phyloP scores from a whole-genome alignment of 768 basidiomycete species.

The Butyriboletus loyo region DNA sequence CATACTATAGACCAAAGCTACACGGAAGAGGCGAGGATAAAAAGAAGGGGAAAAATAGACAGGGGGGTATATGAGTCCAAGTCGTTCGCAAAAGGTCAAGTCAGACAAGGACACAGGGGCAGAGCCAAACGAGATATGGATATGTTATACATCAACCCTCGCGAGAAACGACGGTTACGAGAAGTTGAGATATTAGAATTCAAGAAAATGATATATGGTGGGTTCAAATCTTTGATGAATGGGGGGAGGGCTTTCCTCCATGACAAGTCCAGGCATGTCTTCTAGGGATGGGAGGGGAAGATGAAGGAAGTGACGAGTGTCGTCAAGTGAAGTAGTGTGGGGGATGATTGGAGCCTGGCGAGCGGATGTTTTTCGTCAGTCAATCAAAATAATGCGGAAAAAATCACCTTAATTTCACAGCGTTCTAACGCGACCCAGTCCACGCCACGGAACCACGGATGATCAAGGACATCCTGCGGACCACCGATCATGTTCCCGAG shows the following conservation, averaged over 20 bases:
- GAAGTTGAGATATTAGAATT: constrained; percentile 52
- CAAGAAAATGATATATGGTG: constrained; percentile 67
- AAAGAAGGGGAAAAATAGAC: neutral
- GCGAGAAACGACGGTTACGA: constrained; percentile 7
- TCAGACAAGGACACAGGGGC: constrained; percentile 4
- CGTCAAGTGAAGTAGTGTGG: constrained; percentile 72
- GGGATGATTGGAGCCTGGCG: constrained; percentile 83
- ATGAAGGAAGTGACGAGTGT: constrained; percentile 83
- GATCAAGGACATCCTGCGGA: constrained; percentile 84
- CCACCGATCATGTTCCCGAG: constrained; percentile 93
- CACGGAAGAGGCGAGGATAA: constrained; percentile 13
- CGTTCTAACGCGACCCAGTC: constrained; percentile 88
- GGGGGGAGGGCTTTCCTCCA: constrained; percentile 56
- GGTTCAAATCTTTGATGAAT: constrained; percentile 66
- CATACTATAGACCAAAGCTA: constrained; percentile 30
- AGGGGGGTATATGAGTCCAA: constrained; percentile 8
- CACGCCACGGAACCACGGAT: constrained; percentile 94
- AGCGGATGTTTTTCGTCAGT: constrained; percentile 4
- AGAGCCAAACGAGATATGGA: constrained; percentile 18
- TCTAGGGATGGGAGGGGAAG: constrained; percentile 72
- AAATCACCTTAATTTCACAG: constrained; percentile 76
- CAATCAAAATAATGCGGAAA: neutral
- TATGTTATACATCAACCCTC: constrained; percentile 29
- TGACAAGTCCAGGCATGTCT: constrained; percentile 76
- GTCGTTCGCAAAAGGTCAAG: neutral